Evolutionary conservation across 495 filamentous ascomycete genomes (phyloP), one percentile per base, ranked within the genome.

Genomic region (Parathielavia hyrcaniae): DNA sequence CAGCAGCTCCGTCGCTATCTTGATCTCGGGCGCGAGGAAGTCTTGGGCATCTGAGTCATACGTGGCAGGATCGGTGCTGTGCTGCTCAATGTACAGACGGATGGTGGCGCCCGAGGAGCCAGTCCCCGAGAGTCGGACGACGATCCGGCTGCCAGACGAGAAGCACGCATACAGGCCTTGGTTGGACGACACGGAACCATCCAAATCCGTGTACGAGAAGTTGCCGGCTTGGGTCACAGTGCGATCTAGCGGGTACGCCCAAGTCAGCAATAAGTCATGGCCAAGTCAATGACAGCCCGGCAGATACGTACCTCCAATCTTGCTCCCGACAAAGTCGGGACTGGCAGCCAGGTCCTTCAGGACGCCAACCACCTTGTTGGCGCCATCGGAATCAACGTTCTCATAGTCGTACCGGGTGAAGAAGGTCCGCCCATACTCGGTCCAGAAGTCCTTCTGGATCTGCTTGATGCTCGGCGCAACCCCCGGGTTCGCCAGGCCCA

Each of bases 331-430:
- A 60, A 97, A 97, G 43, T 70, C 74, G 48, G 77, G 73, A 54
- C 86, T 77, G 55, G 78, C 77, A 59, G 90, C 85, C 68, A 88
- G 83, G 12, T 82, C 81, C 49, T 84, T 81, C 61, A 98, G 75
- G 40, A 86, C 85, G 57, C 81, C 84, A 44, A 95, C 85, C 43
- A 98, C 82, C 76, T 91, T 89, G 76, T 88, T 88, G 32, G 95
- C 95, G 50, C 88, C 91, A 3, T 89, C 89, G 57, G 83, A 86
- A 72, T 95, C 89, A 59, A 95, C 91, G 58, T 92, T 84, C 75
- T 98, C 93, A 75, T 93, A 98, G 75, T 98, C 93, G 73, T 96
- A 97, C 47, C 93, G 90, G 30, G 93, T 98, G 82, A 98, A 98
- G 81, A 97, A 98, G 19, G 92, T 96, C 43, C 93, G 89, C 62